Evolutionary conservation across 164 flowering plant species (phyloP), one percentile per base, ranked within the genome.

Genomic region (Paratinospora sagittata): DNA sequence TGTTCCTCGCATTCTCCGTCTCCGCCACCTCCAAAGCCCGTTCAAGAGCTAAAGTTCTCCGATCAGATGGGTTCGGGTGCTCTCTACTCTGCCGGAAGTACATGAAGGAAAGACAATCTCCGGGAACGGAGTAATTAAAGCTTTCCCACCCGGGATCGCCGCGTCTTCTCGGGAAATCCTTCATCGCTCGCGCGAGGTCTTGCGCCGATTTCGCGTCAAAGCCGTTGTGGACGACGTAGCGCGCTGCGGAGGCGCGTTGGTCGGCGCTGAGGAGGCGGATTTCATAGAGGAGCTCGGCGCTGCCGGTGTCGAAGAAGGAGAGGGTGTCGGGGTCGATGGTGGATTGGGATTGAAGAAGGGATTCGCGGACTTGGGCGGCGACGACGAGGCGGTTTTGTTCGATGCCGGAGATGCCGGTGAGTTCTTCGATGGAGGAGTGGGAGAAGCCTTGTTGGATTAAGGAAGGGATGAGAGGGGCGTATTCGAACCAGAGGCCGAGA

Each of bases 331-430:
- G 75, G 57, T 89, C 91, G 27, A 79, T 1, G 6, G 63, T 19
- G 41, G 90, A 77, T 43, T 85, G 74, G 66, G 90, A 76, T 43
- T 85, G 74, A 65, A 85, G 49, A 6, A 93, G 74, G 6, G 97
- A 84, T 58, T 86, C 87, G 3, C 96, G 82, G 33, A 94, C 95
- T 74, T 90, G 81, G 55, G 93, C 81, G 0, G 81, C 97, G 17
- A 94, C 98, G 19, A 88, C 74, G 23, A 89, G 73, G 41, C 88
- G 85, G 75, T 90, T 94, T 81, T 94, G 98, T 73, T 94, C 97
- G 58, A 82, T 83, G 43, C 92, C 89, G 43, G 96, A 30, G 67
- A 94, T 86, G 30, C 98, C 98, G 43, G 98, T 94, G 78, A 70
- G n/a, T 62, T 94, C 95, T 61, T 94, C 98, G 47, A 94, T 71